phyloP scores from a whole-genome alignment of 2,329 filamentous ascomycete species.

The Sporothrix curviconia region DNA sequence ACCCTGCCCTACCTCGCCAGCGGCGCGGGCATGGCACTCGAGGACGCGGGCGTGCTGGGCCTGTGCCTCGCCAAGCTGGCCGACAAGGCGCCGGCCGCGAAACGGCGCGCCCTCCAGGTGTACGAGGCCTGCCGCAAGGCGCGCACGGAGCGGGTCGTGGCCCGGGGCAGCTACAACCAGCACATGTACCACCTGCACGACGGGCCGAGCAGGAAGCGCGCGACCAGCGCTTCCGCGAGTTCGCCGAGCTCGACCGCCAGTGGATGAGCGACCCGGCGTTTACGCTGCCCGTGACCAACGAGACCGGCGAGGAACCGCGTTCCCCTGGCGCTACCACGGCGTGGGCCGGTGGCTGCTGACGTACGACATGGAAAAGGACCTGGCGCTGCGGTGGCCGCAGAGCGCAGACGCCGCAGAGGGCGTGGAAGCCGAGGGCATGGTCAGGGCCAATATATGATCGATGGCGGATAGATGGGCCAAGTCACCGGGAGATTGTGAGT shows the following conservation, averaged over 20 bases:
- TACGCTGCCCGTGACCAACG: constrained; percentile 1
- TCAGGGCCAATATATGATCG: constrained; percentile 8
- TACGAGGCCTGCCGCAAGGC: constrained; percentile 17
- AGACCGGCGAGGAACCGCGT: constrained; percentile 17
- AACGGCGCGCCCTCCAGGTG: constrained; percentile 11
- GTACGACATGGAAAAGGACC: constrained; percentile 18
- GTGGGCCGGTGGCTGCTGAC: constrained; percentile 19
- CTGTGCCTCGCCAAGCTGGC: constrained; percentile 17
- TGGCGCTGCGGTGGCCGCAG: constrained; percentile 10
- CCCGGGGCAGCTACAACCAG: constrained; percentile 18
- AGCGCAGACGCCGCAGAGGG: no score
- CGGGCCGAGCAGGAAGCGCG: constrained; percentile 15
- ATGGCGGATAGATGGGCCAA: no score
- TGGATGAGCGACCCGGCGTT: constrained; percentile 8
- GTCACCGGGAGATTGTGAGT: no score
- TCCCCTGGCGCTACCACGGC: constrained; percentile 19
- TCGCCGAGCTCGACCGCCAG: constrained; percentile 2
- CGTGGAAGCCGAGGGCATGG: not conserved
- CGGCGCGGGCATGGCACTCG: constrained; percentile 38
- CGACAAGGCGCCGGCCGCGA: constrained; percentile 1
- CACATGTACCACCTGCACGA: constrained; percentile 19
- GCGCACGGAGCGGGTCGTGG: constrained; percentile 16
- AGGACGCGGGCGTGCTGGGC: constrained; percentile 34
- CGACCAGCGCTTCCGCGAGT: constrained; percentile 10
- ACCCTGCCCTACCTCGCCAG: constrained; percentile 41